Conservation (phyloP, 2,329 filamentous ascomycete genomes). For the Fusarium acutatum region DNA sequence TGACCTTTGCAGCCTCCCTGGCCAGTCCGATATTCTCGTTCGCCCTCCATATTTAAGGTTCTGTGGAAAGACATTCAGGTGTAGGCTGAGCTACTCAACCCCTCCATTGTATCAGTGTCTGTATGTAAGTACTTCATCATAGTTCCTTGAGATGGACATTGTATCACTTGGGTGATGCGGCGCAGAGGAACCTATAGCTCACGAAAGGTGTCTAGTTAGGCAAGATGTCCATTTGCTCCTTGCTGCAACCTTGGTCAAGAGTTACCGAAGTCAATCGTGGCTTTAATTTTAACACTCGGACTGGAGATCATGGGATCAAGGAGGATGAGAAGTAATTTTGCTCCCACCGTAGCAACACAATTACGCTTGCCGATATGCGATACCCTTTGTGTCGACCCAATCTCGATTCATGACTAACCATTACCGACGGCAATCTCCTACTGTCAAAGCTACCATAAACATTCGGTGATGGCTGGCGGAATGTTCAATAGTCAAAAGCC, state of each 20-base stretch:
- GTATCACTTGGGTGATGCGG: not conserved
- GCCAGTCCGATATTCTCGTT: not conserved
- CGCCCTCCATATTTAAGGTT: not conserved
- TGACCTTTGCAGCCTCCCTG: not conserved
- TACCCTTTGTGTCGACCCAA: not conserved
- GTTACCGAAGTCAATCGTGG: not conserved
- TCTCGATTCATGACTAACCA: not conserved
- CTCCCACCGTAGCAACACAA: not conserved
- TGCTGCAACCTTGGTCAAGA: accelerated
- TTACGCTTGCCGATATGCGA: not conserved
- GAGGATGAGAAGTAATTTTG: not conserved
- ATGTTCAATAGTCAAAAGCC: not conserved
- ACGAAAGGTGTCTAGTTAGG: not conserved
- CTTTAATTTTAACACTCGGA: not conserved
- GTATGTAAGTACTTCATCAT: not conserved
- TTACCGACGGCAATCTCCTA: not conserved
- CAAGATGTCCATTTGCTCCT: accelerated
- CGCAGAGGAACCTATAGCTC: not conserved
- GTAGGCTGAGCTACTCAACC: no score
- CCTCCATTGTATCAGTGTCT: not conserved
- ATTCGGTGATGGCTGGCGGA: not conserved
- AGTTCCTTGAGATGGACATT: not conserved
- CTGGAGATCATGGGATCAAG: not conserved
- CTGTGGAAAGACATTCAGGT: not conserved
- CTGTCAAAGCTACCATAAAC: not conserved